These are phyloP conservation scores for Fusarium fracticaudum DNA, from an alignment of 2,329 filamentous ascomycete genomes.

Conservation along the genomic window DNA sequence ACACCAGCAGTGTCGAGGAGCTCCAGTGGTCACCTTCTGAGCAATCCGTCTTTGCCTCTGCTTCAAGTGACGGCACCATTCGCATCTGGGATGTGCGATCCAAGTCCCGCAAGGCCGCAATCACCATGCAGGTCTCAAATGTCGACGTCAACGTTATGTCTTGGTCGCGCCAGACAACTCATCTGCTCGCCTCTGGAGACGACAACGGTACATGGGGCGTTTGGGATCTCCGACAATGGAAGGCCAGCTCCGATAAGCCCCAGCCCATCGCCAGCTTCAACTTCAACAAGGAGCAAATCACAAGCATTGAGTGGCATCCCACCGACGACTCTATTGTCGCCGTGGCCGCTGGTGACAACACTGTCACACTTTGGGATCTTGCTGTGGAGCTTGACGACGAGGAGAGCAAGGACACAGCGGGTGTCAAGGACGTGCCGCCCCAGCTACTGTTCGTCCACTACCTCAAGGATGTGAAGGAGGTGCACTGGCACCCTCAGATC, in stretches of 20 bases:
- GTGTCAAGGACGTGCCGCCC: constrained; percentile 88
- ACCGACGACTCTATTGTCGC: constrained; percentile 96
- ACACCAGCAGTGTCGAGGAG: constrained; percentile 89
- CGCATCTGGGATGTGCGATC: constrained; percentile 95
- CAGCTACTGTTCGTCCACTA: constrained; percentile 98
- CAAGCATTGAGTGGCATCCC: constrained; percentile 95
- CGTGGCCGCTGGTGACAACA: constrained; percentile 92
- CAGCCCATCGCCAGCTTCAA: constrained; percentile 91
- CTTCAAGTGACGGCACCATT: constrained; percentile 91
- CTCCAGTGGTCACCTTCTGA: constrained; percentile 97
- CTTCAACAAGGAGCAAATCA: constrained; percentile 97
- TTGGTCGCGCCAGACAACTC: constrained; percentile 88
- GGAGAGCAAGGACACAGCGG: constrained; percentile 89
- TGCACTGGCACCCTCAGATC: constrained; percentile 98
- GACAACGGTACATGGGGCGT: constrained; percentile 95
- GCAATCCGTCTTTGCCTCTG: constrained; percentile 92
- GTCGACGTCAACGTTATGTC: constrained; percentile 96
- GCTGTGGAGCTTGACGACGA: constrained; percentile 97
- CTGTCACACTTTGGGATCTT: constrained; percentile 94
- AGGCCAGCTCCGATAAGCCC: constrained; percentile 68
- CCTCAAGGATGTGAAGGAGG: constrained; percentile 92
- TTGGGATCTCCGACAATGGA: constrained; percentile 97
- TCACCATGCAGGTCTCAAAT: constrained; percentile 84
- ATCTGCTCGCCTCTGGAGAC: constrained; percentile 90
- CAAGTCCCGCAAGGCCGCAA: constrained; percentile 87